Evolutionary conservation across 306 rosid genomes (phyloP).

Genomic region (Neltuma alba): DNA sequence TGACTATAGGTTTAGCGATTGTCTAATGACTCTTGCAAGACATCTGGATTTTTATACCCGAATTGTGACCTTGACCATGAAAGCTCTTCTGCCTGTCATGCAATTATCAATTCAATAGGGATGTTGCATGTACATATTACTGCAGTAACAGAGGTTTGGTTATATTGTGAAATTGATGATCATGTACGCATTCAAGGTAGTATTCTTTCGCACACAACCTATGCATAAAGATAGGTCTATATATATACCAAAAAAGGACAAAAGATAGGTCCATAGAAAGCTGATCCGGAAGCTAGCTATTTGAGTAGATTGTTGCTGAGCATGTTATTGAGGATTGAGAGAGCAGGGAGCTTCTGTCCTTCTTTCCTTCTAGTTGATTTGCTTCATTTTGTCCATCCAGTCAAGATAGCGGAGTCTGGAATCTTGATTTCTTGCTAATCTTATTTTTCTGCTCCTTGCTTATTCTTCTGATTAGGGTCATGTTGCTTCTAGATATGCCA

Average conservation of each 20-base stretch:
- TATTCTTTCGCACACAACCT: background rate
- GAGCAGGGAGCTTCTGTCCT: background rate
- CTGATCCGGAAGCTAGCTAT: slow-evolving; percentile 6
- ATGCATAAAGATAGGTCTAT: background rate
- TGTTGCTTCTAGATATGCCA: background rate
- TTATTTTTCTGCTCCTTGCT: background rate
- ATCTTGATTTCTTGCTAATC: background rate
- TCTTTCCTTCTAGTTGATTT: background rate
- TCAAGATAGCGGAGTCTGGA: background rate
- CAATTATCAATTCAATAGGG: background rate
- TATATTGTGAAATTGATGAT: background rate
- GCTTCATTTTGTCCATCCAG: background rate
- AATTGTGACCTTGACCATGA: background rate
- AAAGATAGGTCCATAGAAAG: background rate
- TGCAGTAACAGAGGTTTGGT: background rate
- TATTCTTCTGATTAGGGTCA: background rate
- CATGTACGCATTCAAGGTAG: background rate
- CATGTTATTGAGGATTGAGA: background rate
- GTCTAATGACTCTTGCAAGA: background rate
- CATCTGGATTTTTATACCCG: slow-evolving; percentile 1
- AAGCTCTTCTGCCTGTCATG: slow-evolving; percentile 25
- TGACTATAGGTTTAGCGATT: background rate
- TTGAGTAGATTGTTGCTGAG: slow-evolving; percentile 6
- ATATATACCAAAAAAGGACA: background rate
- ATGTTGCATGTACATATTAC: background rate